Percentiles rank a stretch among this genome's conserved stretches.
These are phyloP conservation scores for Nepenthes mirabilis DNA, from an alignment of 148 eudicot species.

Conservation along the genomic window DNA sequence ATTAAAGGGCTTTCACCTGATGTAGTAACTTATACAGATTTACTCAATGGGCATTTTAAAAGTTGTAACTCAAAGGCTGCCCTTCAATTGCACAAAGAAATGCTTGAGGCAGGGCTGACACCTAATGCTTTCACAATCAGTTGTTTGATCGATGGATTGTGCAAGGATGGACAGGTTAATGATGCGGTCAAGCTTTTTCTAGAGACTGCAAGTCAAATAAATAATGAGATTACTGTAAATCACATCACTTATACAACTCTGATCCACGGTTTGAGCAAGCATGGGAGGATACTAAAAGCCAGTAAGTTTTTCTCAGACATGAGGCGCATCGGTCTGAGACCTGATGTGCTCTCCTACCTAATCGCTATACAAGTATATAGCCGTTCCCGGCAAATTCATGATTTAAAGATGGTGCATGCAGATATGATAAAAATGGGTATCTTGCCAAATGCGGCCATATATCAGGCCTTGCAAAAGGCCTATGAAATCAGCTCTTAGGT, in stretches of 20 bases:
- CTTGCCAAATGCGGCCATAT: slow-evolving; percentile 24
- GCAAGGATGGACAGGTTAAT: slow-evolving; percentile 45
- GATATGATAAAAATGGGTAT: slow-evolving; percentile 71
- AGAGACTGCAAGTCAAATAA: slow-evolving; percentile 20
- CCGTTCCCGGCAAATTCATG: slow-evolving; percentile 22
- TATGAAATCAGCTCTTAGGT: slow-evolving; percentile 31
- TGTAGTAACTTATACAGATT: slow-evolving; percentile 59
- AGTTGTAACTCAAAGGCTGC: slow-evolving; percentile 39
- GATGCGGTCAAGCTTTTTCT: slow-evolving; percentile 47
- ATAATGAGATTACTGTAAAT: slow-evolving; percentile 17
- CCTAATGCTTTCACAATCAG: slow-evolving; percentile 56
- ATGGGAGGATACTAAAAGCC: slow-evolving; percentile 51
- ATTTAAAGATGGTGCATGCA: slow-evolving; percentile 64
- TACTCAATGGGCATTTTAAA: slow-evolving; percentile 73
- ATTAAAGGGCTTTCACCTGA: slow-evolving; percentile 58
- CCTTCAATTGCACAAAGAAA: slow-evolving; percentile 52
- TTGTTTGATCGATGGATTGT: slow-evolving; percentile 70
- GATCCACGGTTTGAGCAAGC: slow-evolving; percentile 51
- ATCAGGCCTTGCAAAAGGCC: slow-evolving; percentile 22
- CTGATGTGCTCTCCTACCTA: slow-evolving; percentile 37
- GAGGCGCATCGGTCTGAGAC: slow-evolving; percentile 38
- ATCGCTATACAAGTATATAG: slow-evolving; percentile 32
- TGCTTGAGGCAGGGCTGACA: slow-evolving; percentile 42
- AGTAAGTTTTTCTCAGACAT: slow-evolving; percentile 49
- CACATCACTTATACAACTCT: slow-evolving; percentile 53